These are phyloP conservation scores for Massospora cicadina DNA, from an alignment of 371 early-diverging fungal species.

Conservation along the genomic window DNA sequence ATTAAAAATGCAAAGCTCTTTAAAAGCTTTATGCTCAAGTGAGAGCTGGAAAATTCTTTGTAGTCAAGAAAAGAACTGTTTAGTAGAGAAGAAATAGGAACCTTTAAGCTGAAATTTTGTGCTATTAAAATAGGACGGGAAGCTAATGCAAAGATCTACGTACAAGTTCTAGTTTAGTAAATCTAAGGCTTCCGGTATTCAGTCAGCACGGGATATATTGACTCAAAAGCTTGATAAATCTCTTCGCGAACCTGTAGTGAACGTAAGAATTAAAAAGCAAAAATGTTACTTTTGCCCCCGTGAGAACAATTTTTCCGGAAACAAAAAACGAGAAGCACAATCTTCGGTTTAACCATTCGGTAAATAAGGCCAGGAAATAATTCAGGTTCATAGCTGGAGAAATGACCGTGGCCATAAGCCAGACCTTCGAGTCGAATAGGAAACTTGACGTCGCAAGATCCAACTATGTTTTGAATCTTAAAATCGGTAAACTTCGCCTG, in stretches of 20 bases:
- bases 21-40: too few species aligned
- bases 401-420: constrained; percentile 95
- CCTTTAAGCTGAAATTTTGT: too few species aligned
- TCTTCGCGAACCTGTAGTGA: constrained; percentile 73
- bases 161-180: background rate
- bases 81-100: too few species aligned
- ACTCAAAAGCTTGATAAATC: constrained; percentile 99
- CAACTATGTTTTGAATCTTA: constrained; percentile 99
- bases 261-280: background rate
- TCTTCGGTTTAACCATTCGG: constrained; percentile 99
- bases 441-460: constrained; percentile 98
- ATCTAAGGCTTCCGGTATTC: constrained; percentile 65
- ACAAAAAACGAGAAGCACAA: constrained; percentile 99
- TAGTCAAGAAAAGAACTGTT: too few species aligned
- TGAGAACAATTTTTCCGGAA: constrained; percentile 99
- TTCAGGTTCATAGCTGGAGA: constrained; percentile 99
- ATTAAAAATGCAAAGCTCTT: too few species aligned
- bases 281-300: constrained; percentile 95
- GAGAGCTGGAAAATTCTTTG: too few species aligned
- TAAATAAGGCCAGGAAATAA: constrained; percentile 99
- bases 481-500: constrained; percentile 98
- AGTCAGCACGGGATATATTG: constrained; percentile 97
- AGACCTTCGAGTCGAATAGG: constrained; percentile 99
- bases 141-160: background rate
- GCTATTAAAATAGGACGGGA: too few species aligned